Conservation (phyloP, 2,329 filamentous ascomycete genomes). For the Orbilia oligospora region DNA sequence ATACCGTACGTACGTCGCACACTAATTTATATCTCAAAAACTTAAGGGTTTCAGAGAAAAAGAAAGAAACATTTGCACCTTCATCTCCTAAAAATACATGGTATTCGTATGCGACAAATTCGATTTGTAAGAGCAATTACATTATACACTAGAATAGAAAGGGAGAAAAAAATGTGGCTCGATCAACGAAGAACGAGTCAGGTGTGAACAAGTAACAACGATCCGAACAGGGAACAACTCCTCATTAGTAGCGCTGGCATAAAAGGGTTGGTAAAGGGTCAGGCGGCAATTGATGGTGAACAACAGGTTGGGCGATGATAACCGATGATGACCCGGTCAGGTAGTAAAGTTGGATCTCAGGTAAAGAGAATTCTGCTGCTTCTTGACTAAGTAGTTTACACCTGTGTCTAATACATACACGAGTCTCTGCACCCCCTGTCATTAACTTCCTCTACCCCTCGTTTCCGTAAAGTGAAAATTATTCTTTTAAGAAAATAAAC, state of each 20-base stretch:
- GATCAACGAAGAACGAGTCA: slow-evolving; percentile 5
- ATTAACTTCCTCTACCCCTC: slow-evolving; percentile 33
- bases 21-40: too few relatives aligned
- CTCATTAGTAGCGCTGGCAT: slow-evolving; percentile 30
- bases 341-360: neutral
- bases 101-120: slow-evolving; percentile 27
- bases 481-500: slow-evolving; percentile 59
- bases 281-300: slow-evolving; percentile 15
- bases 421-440: slow-evolving; percentile 13
- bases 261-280: slow-evolving; percentile 22
- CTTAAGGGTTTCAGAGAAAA: neutral
- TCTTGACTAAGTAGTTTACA: slow-evolving; percentile 47
- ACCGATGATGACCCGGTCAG: slow-evolving; percentile 12
- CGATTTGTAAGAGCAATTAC: slow-evolving; percentile 29
- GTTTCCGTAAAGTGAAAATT: slow-evolving; percentile 42
- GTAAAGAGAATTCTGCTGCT: slow-evolving; percentile 41
- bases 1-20: neutral
- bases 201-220: slow-evolving; percentile 20
- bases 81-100: slow-evolving; percentile 59
- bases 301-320: slow-evolving; percentile 9
- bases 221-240: slow-evolving; percentile 35
- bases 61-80: slow-evolving; percentile 35
- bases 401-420: slow-evolving; percentile 44
- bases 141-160: slow-evolving; percentile 46
- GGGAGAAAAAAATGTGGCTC: slow-evolving; percentile 1